phyloP scores from a whole-genome alignment of 345 rosid genomes.

The Pistacia vera region DNA sequence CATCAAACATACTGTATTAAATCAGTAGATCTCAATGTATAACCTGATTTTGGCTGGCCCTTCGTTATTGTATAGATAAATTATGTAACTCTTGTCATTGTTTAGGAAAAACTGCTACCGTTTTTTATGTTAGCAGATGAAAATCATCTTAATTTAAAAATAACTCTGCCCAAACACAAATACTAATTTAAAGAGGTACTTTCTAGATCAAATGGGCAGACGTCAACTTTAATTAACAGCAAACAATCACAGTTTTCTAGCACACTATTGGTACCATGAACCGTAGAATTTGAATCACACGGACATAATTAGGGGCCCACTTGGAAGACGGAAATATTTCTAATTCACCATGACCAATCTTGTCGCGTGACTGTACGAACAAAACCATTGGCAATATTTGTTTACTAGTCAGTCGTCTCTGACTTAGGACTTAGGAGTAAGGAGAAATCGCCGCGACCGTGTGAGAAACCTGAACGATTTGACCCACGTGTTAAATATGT shows the following conservation, averaged over 20 bases:
- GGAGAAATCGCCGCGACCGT: not conserved
- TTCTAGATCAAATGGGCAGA: too few relatives aligned
- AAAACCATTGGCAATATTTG: not conserved
- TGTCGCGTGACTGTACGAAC: not conserved
- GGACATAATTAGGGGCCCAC: not conserved
- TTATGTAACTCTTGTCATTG: not conserved
- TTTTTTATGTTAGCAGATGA: too few relatives aligned
- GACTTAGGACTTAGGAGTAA: too few relatives aligned
- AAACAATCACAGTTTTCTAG: not conserved
- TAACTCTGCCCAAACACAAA: too few relatives aligned
- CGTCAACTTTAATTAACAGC: too few relatives aligned
- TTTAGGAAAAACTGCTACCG: not conserved
- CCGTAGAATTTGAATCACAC: not conserved
- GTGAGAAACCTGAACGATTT: slow-evolving; percentile 4
- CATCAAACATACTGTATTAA: not conserved
- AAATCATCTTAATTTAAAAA: too few relatives aligned
- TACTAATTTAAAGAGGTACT: too few relatives aligned
- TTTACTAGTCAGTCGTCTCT: not conserved
- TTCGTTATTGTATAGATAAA: not conserved
- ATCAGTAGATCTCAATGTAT: not conserved
- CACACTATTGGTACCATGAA: not conserved
- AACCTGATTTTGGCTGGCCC: too few relatives aligned
- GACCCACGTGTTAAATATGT: slow-evolving; percentile 28
- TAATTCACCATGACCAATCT: not conserved
- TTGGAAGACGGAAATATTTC: not conserved